phyloP scores from a whole-genome alignment of 768 basidiomycete species.

The Pleurotus ostreatus region DNA sequence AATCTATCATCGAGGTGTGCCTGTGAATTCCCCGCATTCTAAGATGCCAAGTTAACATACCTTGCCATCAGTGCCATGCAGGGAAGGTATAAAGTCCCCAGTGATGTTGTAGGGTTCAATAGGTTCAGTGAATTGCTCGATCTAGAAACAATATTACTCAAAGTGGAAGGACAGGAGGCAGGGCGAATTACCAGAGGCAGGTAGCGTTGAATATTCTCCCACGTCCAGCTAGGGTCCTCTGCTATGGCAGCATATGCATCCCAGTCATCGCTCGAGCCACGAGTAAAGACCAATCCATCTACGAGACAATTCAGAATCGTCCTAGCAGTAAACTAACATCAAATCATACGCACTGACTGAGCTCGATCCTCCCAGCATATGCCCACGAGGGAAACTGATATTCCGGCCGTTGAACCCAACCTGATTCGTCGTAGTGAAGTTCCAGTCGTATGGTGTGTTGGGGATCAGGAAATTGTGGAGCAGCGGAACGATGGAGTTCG shows the following conservation, averaged over 20 bases:
- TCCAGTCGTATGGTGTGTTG: conserved; percentile 13
- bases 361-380: conserved; percentile 15
- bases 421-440: conserved; percentile 18
- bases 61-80: conserved; percentile 23
- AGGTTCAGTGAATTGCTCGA: conserved; percentile 21
- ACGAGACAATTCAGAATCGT: not conserved
- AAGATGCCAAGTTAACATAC: not conserved
- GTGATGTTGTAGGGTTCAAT: conserved; percentile 23
- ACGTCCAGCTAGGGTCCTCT: conserved; percentile 24
- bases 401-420: conserved; percentile 11
- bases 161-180: not conserved
- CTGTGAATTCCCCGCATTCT: not conserved
- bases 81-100: conserved; percentile 21
- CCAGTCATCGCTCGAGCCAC: conserved; percentile 22
- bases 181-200: conserved; percentile 16
- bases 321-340: not conserved
- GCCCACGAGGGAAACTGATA: conserved; percentile 15
- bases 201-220: conserved; percentile 22
- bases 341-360: conserved; percentile 14
- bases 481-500: not conserved
- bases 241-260: conserved; percentile 19
- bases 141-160: conserved; percentile 14
- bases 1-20: not conserved
- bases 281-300: conserved; percentile 20
- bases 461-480: not conserved